These are phyloP conservation scores for Stentor roeselii DNA, from an alignment of 73 alveolate genomes.

Conservation along the genomic window DNA sequence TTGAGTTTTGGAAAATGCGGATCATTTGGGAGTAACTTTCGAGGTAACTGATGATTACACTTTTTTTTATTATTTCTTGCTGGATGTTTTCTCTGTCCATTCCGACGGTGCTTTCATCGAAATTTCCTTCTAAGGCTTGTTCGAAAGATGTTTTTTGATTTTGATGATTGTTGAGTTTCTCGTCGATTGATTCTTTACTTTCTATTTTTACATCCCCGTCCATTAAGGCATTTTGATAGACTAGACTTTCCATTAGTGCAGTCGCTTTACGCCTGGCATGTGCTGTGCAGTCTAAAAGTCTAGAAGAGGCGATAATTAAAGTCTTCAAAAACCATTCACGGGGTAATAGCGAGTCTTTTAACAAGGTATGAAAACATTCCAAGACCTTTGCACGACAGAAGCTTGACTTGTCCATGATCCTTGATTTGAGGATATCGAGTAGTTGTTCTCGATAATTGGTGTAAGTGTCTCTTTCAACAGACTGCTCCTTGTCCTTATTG, in stretches of 20 bases:
- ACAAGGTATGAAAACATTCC: constrained; percentile 54
- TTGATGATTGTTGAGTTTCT: not conserved
- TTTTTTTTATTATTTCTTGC: not conserved
- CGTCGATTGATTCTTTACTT: not conserved
- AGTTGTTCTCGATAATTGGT: constrained; percentile 62
- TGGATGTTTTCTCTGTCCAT: constrained; percentile 4
- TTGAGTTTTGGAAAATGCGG: constrained; percentile 50
- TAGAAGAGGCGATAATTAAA: constrained; percentile 50
- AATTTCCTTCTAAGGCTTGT: constrained; percentile 8
- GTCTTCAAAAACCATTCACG: constrained; percentile 46
- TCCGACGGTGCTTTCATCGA: not conserved
- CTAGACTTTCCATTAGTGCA: constrained; percentile 49
- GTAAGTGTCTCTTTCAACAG: constrained; percentile 57
- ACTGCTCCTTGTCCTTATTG: constrained; percentile 38
- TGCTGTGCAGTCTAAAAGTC: constrained; percentile 71
- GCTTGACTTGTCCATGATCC: constrained; percentile 73
- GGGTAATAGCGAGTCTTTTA: constrained; percentile 61
- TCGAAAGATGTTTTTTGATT: not conserved
- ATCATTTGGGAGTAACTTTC: constrained; percentile 57
- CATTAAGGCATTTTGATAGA: constrained; percentile 47
- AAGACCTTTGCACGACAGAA: constrained; percentile 73
- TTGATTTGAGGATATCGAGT: constrained; percentile 53
- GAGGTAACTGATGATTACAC: constrained; percentile 27
- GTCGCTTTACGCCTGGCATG: constrained; percentile 78
- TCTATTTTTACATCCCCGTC: constrained; percentile 12